phyloP scores from a whole-genome alignment of 768 basidiomycete species.

The Boletus edulis region DNA sequence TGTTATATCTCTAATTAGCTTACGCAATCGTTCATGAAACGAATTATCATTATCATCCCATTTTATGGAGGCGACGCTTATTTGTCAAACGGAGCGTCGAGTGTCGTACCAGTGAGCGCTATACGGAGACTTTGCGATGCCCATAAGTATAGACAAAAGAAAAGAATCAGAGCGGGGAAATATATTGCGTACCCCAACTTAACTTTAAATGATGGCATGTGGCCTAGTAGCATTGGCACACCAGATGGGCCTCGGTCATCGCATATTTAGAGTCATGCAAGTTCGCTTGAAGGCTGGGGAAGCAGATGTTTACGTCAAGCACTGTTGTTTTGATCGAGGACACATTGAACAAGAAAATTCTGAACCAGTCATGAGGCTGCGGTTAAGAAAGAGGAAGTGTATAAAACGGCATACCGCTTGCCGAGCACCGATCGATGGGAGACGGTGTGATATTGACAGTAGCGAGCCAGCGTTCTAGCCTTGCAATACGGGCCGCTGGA shows the following conservation, averaged over 20 bases:
- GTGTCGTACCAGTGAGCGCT: not conserved
- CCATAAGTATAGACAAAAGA: constrained; percentile 14
- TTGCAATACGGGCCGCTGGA: no score
- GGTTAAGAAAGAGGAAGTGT: not conserved
- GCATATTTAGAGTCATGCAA: not conserved
- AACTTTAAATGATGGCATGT: not conserved
- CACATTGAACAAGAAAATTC: not conserved
- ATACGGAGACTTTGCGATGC: constrained; percentile 1
- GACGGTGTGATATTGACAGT: not conserved
- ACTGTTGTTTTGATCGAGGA: not conserved
- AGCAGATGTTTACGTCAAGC: constrained; percentile 3
- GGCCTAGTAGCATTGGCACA: not conserved
- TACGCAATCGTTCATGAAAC: constrained; percentile 1
- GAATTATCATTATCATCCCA: not conserved
- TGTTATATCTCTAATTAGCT: not conserved
- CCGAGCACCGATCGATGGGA: not conserved
- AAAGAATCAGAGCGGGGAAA: not conserved
- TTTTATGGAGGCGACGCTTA: constrained; percentile 20
- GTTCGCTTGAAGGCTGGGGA: not conserved
- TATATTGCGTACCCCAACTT: not conserved
- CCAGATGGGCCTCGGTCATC: not conserved
- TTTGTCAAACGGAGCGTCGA: not conserved
- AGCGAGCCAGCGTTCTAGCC: no score
- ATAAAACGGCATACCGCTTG: not conserved
- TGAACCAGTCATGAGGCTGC: not conserved